phyloP scores from a whole-genome alignment of 768 basidiomycete genomes.

The Boletus sensibilis region DNA sequence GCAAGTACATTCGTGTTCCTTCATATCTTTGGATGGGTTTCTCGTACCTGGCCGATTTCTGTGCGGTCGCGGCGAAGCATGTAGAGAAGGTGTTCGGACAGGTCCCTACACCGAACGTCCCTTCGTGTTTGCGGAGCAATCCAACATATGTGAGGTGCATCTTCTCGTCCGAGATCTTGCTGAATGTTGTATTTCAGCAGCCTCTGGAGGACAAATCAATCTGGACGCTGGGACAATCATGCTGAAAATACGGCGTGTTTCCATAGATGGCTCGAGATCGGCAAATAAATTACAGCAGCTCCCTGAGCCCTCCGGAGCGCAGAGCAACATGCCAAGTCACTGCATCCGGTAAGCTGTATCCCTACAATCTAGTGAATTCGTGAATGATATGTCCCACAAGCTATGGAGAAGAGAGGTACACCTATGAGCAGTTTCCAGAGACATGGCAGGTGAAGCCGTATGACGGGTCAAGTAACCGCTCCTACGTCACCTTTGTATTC shows the following conservation, averaged over 20 bases:
- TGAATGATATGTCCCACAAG: conserved; percentile 33
- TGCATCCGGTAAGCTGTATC: conserved; percentile 43
- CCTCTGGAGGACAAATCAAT: conserved; percentile 22
- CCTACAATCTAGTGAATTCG: background rate
- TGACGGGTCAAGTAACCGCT: conserved; percentile 37
- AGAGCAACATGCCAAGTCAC: conserved; percentile 40
- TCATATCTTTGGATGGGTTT: conserved; percentile 64
- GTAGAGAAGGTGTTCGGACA: conserved; percentile 52
- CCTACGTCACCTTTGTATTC: conserved; percentile 68
- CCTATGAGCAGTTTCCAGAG: conserved; percentile 40
- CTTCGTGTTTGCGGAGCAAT: conserved; percentile 53
- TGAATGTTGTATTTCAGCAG: background rate
- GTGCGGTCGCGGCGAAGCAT: conserved; percentile 53
- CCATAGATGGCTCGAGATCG: conserved; percentile 31
- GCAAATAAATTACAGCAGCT: conserved; percentile 44
- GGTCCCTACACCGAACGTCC: conserved; percentile 53
- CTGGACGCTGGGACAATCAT: conserved; percentile 51
- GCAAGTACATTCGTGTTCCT: conserved; percentile 52
- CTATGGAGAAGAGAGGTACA: conserved; percentile 44
- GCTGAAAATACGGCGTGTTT: conserved; percentile 45
- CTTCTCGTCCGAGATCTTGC: background rate
- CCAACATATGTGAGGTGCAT: conserved; percentile 36
- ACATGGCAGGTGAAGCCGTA: conserved; percentile 59
- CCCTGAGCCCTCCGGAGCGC: conserved; percentile 38
- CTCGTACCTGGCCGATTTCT: conserved; percentile 63